Conservation (phyloP, 805 yeast genomes). For the Wickerhamiella sergipiensis region DNA sequence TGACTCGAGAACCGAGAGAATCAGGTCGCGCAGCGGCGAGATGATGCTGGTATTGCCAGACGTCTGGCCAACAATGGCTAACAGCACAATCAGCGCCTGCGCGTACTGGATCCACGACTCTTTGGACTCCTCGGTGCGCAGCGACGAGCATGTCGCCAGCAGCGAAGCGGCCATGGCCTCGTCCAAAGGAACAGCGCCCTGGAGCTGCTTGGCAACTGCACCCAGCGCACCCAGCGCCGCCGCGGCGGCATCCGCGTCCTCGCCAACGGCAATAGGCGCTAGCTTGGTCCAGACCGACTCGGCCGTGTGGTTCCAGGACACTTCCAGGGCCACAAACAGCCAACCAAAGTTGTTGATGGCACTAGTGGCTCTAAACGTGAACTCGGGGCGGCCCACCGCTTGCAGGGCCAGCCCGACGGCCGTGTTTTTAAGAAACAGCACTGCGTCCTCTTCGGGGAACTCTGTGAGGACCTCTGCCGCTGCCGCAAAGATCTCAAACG, state of each 20-base stretch:
- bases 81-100: not conserved
- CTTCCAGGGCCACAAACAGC: constrained; percentile 13
- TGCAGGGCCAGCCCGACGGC: constrained; percentile 21
- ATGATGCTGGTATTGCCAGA: not conserved
- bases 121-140: not conserved
- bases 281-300: constrained; percentile 18
- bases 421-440: constrained; percentile 6
- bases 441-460: constrained; percentile 10
- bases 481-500: constrained; percentile 66
- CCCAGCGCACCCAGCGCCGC: constrained; percentile 13
- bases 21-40: constrained; percentile 3
- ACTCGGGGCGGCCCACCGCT: constrained; percentile 26
- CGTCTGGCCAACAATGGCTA: not conserved
- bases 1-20: constrained; percentile 8
- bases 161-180: not conserved
- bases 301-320: constrained; percentile 27
- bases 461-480: constrained; percentile 44
- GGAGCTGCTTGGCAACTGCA: constrained; percentile 16
- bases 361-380: constrained; percentile 42
- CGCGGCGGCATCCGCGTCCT: constrained; percentile 20
- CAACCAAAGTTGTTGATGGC: constrained; percentile 48
- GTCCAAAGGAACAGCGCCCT: constrained; percentile 11
- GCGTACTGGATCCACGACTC: not conserved
- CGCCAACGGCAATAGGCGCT: constrained; percentile 14
- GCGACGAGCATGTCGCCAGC: not conserved